A percentile compares a stretch with the other conserved stretches of the same genome.
phyloP scores from a whole-genome alignment of 805 yeast genomes.

The Millerozyma miso region DNA sequence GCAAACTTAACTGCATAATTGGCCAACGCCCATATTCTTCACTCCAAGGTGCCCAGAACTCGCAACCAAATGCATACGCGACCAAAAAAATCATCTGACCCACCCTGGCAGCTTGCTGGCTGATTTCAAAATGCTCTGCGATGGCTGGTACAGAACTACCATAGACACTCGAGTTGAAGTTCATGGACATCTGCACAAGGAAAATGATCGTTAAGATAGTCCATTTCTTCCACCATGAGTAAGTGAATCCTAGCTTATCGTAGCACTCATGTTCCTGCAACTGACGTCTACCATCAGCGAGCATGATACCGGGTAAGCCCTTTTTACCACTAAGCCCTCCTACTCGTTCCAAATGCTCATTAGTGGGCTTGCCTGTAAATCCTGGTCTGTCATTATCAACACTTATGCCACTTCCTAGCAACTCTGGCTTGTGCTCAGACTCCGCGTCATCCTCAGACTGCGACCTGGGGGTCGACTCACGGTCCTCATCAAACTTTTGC shows the following conservation, averaged over 20 bases:
- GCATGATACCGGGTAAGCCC: slow-evolving; percentile 15
- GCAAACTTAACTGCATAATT: slow-evolving; percentile 25
- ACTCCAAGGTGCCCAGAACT: slow-evolving; percentile 34
- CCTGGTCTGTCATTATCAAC: not conserved
- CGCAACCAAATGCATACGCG: slow-evolving; percentile 30
- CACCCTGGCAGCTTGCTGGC: slow-evolving; percentile 19
- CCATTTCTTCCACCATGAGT: slow-evolving; percentile 31
- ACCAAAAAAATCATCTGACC: slow-evolving; percentile 28
- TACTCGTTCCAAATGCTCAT: not conserved
- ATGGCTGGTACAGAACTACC: slow-evolving; percentile 19
- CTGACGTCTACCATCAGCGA: slow-evolving; percentile 23
- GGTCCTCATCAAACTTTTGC: not conserved
- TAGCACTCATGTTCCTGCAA: slow-evolving; percentile 31
- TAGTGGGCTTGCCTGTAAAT: not conserved
- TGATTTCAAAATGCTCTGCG: slow-evolving; percentile 18
- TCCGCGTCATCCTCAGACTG: not conserved
- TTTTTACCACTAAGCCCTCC: not conserved
- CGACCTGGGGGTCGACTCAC: not conserved
- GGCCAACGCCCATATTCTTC: slow-evolving; percentile 34
- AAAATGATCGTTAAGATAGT: slow-evolving; percentile 31
- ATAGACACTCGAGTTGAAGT: slow-evolving; percentile 35
- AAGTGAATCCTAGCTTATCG: slow-evolving; percentile 30
- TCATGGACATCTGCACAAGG: slow-evolving; percentile 37
- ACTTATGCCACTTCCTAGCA: not conserved
- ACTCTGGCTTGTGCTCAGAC: not conserved